phyloP scores from a whole-genome alignment of 1,139 yeast genomes.

The Yamadazyma atlantica region DNA sequence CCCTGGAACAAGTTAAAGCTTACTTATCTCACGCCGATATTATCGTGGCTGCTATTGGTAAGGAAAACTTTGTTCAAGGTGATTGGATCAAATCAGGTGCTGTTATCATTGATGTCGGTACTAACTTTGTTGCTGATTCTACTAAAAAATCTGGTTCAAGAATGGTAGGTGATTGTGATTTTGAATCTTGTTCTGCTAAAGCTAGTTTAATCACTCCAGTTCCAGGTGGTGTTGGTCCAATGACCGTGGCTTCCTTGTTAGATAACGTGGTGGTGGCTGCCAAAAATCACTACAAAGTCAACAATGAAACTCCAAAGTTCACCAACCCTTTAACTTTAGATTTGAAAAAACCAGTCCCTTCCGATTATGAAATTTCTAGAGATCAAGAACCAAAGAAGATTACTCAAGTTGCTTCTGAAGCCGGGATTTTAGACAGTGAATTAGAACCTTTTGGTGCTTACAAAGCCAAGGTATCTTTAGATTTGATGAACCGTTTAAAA shows the following conservation, averaged over 20 bases:
- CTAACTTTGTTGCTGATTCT: constrained; percentile 79
- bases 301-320: constrained; percentile 50
- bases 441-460: constrained; percentile 89
- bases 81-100: constrained; percentile 86
- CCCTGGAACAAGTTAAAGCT: constrained; percentile 51
- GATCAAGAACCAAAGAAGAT: constrained; percentile 87
- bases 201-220: constrained; percentile 90
- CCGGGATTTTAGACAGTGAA: constrained; percentile 80
- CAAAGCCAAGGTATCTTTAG: constrained; percentile 87
- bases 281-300: constrained; percentile 46
- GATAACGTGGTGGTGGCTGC: constrained; percentile 88
- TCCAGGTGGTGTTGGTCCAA: constrained; percentile 99
- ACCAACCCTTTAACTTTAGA: constrained; percentile 64
- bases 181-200: constrained; percentile 58
- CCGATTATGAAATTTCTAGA: constrained; percentile 90
- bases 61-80: constrained; percentile 78
- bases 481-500: constrained; percentile 70
- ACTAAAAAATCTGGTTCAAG: constrained; percentile 79
- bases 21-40: constrained; percentile 77
- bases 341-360: constrained; percentile 80
- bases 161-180: constrained; percentile 94
- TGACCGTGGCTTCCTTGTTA: constrained; percentile 96
- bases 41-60: constrained; percentile 90
- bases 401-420: constrained; percentile 75
- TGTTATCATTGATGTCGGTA: constrained; percentile 94